phyloP scores from a whole-genome alignment of 2,329 filamentous ascomycete genomes.

The Talaromyces sp. region DNA sequence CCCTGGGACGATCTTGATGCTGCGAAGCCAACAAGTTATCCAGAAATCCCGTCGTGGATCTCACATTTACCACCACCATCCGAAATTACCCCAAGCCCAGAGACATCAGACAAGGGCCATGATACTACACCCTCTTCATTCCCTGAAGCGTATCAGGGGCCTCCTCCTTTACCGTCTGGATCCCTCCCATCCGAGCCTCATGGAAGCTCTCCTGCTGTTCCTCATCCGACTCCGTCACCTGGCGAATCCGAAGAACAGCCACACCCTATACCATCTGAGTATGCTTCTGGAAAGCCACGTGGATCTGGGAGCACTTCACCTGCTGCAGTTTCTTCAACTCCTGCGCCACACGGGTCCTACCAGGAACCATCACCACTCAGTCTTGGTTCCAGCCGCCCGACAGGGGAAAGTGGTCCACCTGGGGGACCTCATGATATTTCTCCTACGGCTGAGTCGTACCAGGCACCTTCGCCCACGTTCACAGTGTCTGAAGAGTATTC shows the following conservation, averaged over 20 bases:
- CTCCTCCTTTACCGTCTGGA: background rate
- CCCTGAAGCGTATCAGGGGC: background rate
- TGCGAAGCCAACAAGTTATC: background rate
- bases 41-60: background rate
- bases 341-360: background rate
- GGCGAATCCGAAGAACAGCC: background rate
- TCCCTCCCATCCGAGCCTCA: background rate
- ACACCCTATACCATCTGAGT: background rate
- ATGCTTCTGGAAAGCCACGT: background rate
- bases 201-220: background rate
- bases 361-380: background rate
- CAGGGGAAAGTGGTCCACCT: background rate
- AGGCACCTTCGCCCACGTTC: too few species aligned
- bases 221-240: background rate
- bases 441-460: too few species aligned
- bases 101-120: background rate
- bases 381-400: too few species aligned
- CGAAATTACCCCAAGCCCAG: background rate
- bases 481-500: too few species aligned
- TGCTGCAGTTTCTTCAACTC: background rate
- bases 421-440: too few species aligned
- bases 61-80: background rate
- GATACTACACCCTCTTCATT: background rate
- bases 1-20: background rate
- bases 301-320: background rate